Base-by-base conservation (phyloP, 2,329 filamentous ascomycete species). In the Pseudogymnoascus sp. region DNA sequence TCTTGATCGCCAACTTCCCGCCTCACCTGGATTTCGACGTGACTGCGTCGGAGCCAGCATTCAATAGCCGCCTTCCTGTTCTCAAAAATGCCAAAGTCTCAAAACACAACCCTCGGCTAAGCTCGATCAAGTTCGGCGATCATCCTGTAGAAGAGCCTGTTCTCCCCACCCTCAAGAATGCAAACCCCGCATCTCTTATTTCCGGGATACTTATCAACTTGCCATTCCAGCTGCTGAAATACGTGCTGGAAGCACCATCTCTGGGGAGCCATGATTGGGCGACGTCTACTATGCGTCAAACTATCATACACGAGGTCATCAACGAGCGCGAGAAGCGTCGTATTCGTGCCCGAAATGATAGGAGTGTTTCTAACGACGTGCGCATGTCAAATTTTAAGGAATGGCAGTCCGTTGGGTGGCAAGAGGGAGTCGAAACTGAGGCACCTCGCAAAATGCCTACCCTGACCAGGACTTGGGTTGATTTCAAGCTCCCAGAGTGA, bases 41-140 rank as follows among this genome's bases (percentile, higher is more conserved):
- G 4, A 73, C 75, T 62, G 81, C 75, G 6, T 75, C 76, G 37
- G 78, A 80, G 61, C 72, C 79, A 64, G 71, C 76, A 18, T 78
- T 81, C 26, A 76, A 78, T 59, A 80, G 80, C 10, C 74, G 79
- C 26, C 74, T 84, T 3, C 80, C 79, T 1, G 68, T 67, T 21
- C 60, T 76, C 16, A 64, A 65, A 29, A 66, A 68, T 14, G 62
- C 62, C 64, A 73, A 73, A 23, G 68, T 74, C 5, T 70, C 74
- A 10, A 71, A 72, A 3, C 77, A 77, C 61, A 78, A 84, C 61
- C 79, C 81, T 40, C 82, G 85, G 26, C 76, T 89, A 10, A 83
- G 81, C 66, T 81, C 80, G 66, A 90, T 91, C 62, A 84, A 86
- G 65, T 91, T 91, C 69, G 88, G 88, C n/a, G 87, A 90, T 67